phyloP scores from a whole-genome alignment of 2,329 filamentous ascomycete genomes.

The Rhynchosporium graminicola region DNA sequence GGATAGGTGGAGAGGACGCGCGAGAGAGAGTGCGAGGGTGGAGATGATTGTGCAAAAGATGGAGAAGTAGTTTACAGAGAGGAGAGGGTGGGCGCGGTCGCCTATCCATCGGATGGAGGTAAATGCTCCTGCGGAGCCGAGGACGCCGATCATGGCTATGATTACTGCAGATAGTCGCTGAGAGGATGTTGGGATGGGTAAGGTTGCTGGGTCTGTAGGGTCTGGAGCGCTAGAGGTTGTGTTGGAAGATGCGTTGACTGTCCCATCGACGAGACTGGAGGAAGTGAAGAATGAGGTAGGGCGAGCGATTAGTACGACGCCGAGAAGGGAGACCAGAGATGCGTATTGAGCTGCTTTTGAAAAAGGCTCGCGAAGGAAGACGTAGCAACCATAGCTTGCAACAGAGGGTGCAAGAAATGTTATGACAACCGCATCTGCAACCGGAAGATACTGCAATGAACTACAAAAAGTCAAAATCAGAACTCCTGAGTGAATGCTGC shows the following conservation, averaged over 20 bases:
- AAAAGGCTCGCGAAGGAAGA: conserved; percentile 75
- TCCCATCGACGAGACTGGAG: conserved; percentile 11
- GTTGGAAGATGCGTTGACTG: conserved; percentile 6
- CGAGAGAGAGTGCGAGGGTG: conserved; percentile 56
- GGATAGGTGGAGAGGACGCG: conserved; percentile 41
- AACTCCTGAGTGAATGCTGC: background rate
- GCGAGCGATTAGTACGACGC: conserved; percentile 80
- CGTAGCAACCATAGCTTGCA: conserved; percentile 76
- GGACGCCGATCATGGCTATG: conserved; percentile 72
- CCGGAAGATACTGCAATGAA: conserved; percentile 73
- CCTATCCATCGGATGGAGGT: conserved; percentile 82
- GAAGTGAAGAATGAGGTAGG: conserved; percentile 44
- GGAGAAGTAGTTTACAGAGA: conserved; percentile 84
- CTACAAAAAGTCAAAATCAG: conserved; percentile 39
- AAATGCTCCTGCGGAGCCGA: conserved; percentile 73
- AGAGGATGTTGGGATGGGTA: conserved; percentile 42
- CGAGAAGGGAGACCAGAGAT: conserved; percentile 71
- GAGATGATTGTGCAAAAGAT: conserved; percentile 70
- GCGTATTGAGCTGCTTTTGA: conserved; percentile 76
- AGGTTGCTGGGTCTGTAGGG: conserved; percentile 9
- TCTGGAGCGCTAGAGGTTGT: conserved; percentile 12
- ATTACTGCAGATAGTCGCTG: conserved; percentile 63
- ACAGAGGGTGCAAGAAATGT: conserved; percentile 82
- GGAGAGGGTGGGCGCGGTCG: conserved; percentile 75
- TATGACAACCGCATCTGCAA: conserved; percentile 86